A percentile compares a stretch with the other conserved stretches of the same genome.
phyloP scores from a whole-genome alignment of 2,329 filamentous ascomycete genomes.

The Ophiostoma sp. region DNA sequence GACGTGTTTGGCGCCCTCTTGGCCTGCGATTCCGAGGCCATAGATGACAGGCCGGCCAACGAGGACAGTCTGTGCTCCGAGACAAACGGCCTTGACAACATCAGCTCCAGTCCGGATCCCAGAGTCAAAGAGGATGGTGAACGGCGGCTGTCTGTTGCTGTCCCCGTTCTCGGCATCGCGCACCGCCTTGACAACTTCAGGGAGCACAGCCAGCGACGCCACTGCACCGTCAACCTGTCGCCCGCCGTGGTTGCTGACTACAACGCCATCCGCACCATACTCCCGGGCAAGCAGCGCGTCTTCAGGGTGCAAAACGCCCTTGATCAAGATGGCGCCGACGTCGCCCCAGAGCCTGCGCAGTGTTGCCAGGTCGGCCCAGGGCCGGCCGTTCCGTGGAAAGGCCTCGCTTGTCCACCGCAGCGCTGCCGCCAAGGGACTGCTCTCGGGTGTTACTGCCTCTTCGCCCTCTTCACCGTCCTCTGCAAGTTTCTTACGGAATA shows the following conservation, averaged over 20 bases:
- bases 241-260: conserved; percentile 55
- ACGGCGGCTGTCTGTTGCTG: not conserved
- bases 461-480: conserved; percentile 31
- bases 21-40: conserved; percentile 50
- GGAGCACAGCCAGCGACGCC: conserved; percentile 51
- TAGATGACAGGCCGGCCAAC: conserved; percentile 55
- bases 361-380: conserved; percentile 57
- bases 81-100: conserved; percentile 51
- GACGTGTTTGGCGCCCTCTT: conserved; percentile 49
- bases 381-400: conserved; percentile 48
- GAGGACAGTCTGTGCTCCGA: conserved; percentile 53
- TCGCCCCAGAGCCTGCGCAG: conserved; percentile 49
- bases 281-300: conserved; percentile 44
- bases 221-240: conserved; percentile 53
- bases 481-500: conserved; percentile 55
- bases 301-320: conserved; percentile 50
- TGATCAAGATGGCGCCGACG: conserved; percentile 56
- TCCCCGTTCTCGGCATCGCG: conserved; percentile 44
- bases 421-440: conserved; percentile 46
- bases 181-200: conserved; percentile 56
- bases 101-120: conserved; percentile 52
- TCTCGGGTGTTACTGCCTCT: conserved; percentile 40
- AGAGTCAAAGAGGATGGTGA: conserved; percentile 55
- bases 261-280: conserved; percentile 45
- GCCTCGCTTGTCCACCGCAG: conserved; percentile 48